phyloP scores from a whole-genome alignment of 2,329 filamentous ascomycete genomes.

The Pyrenochaeta sp. region DNA sequence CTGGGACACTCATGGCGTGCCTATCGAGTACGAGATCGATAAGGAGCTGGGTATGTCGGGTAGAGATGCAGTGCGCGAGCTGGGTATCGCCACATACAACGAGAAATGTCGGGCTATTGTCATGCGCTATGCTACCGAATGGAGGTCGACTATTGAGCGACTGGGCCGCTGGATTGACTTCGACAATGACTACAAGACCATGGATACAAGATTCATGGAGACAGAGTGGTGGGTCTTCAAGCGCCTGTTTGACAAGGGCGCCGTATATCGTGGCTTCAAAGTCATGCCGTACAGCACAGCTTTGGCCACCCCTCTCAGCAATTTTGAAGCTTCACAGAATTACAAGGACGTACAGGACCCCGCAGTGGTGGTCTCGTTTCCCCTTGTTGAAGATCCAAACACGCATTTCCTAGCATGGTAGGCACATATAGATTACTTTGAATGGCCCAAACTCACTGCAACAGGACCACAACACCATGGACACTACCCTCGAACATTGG shows the following conservation, averaged over 20 bases:
- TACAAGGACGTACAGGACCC: constrained; percentile 94
- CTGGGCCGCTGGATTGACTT: constrained; percentile 97
- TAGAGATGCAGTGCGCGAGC: constrained; percentile 83
- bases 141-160: constrained; percentile 86
- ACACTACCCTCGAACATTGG: constrained; percentile 83
- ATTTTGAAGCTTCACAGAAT: constrained; percentile 94
- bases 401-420: constrained; percentile 80
- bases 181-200: constrained; percentile 97
- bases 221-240: constrained; percentile 97
- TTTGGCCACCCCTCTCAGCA: constrained; percentile 86
- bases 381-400: constrained; percentile 77
- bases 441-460: constrained; percentile 11
- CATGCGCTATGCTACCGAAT: constrained; percentile 88
- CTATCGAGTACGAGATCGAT: constrained; percentile 97
- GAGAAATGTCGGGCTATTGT: constrained; percentile 91
- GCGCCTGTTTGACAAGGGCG: constrained; percentile 86
- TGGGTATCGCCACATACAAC: constrained; percentile 91
- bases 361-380: constrained; percentile 87
- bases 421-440: background rate
- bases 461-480: constrained; percentile 81
- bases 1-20: constrained; percentile 94
- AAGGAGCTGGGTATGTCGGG: constrained; percentile 92
- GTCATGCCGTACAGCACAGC: constrained; percentile 97
- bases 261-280: constrained; percentile 88
- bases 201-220: constrained; percentile 97